Percentiles rank a stretch among this genome's conserved stretches.
phyloP scores from a whole-genome alignment of 2,329 filamentous ascomycete species.

The Colletotrichum eleusines region DNA sequence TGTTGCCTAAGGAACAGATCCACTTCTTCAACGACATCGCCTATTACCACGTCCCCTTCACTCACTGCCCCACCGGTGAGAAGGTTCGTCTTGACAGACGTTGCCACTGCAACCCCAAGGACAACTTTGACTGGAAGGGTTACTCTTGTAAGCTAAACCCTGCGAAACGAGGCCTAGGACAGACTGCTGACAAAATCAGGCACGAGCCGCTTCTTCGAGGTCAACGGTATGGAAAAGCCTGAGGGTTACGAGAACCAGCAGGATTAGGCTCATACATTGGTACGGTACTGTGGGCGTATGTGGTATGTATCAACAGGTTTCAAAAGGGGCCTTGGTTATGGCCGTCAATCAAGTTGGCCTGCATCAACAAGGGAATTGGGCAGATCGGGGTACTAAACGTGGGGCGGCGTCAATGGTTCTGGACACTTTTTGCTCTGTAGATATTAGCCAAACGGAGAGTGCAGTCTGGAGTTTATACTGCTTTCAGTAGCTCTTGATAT shows the following conservation, averaged over 20 bases:
- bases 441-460: constrained; percentile 31
- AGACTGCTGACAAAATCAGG: constrained; percentile 60
- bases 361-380: constrained; percentile 31
- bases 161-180: background rate
- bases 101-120: constrained; percentile 93
- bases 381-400: constrained; percentile 33
- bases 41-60: constrained; percentile 98
- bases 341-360: constrained; percentile 31
- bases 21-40: constrained; percentile 99
- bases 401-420: constrained; percentile 42
- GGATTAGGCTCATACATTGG: constrained; percentile 52
- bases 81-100: constrained; percentile 85
- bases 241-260: constrained; percentile 83
- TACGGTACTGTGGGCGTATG: constrained; percentile 8
- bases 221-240: constrained; percentile 85
- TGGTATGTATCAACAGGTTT: constrained; percentile 38
- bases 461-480: constrained; percentile 22
- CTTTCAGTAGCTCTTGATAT: background rate
- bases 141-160: constrained; percentile 83
- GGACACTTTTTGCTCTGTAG: constrained; percentile 39
- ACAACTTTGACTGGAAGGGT: constrained; percentile 99
- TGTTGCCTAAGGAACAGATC: constrained; percentile 92
- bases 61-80: constrained; percentile 94
- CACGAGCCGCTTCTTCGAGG: constrained; percentile 87
- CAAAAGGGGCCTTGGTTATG: constrained; percentile 33